Conservation (phyloP, 331 rosid species). For the Malus hybrid region DNA sequence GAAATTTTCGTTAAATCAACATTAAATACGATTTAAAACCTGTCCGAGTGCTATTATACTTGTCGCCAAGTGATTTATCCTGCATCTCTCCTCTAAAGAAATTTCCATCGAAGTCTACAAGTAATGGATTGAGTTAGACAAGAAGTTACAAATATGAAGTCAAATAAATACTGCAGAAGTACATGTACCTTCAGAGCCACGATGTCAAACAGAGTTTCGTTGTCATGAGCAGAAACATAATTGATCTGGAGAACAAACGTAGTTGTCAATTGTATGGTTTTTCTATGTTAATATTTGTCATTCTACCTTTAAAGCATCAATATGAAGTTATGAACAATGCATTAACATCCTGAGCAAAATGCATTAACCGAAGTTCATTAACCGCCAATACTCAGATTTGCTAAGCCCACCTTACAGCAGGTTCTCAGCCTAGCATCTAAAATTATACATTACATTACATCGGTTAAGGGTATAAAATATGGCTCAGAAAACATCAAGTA, state of each 20-base stretch:
- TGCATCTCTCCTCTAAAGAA: conserved; percentile 67
- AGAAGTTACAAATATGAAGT: conserved; percentile 2
- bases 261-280: conserved; percentile 8
- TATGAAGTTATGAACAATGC: neutral
- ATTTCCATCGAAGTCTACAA: conserved; percentile 59
- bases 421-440: neutral
- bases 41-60: conserved; percentile 80
- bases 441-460: neutral
- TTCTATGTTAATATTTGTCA: neutral
- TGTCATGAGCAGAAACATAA: conserved; percentile 94
- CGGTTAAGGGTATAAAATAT: neutral
- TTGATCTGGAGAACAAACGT: conserved; percentile 57
- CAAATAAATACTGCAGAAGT: conserved; percentile 9
- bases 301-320: neutral
- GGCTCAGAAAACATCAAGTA: neutral
- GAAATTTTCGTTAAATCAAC: neutral
- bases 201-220: conserved; percentile 86
- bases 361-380: neutral
- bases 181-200: conserved; percentile 70
- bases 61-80: conserved; percentile 89
- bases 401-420: neutral
- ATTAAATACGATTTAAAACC: conserved; percentile 39
- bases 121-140: conserved; percentile 14
- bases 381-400: neutral
- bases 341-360: neutral